Conservation (phyloP, 208 protist species). For the Crithidia sp. region DNA sequence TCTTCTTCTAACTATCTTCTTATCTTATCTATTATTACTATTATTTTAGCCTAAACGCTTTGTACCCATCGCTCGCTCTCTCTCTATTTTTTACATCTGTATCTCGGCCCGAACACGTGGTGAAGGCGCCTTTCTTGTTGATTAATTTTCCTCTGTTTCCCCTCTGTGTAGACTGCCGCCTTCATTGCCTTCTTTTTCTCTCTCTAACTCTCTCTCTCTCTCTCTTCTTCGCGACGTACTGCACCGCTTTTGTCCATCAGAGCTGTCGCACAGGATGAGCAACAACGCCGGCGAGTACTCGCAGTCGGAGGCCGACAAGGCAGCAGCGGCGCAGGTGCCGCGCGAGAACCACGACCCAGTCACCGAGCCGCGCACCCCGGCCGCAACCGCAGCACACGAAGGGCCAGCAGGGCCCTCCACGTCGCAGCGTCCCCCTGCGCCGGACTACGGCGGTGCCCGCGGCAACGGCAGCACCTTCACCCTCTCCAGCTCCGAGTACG, state of each 20-base stretch:
- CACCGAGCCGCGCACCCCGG: slow-evolving; percentile 14
- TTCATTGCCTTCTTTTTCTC: no score
- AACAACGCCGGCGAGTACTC: not conserved
- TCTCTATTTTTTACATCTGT: slow-evolving; percentile 18
- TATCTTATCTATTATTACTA: slow-evolving; percentile 17
- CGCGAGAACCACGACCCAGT: slow-evolving; percentile 16
- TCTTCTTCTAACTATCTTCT: not conserved
- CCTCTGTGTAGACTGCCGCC: no score
- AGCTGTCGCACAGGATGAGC: not conserved
- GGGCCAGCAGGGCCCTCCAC: not conserved
- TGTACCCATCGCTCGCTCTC: slow-evolving; percentile 11
- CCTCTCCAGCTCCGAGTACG: slow-evolving; percentile 29
- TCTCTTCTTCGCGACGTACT: no score
- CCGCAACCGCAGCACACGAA: not conserved
- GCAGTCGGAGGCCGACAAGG: not conserved
- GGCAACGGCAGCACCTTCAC: slow-evolving; percentile 47
- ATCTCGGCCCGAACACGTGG: no score
- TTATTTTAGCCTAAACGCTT: slow-evolving; percentile 1
- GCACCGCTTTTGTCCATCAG: no score
- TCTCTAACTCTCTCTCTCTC: no score
- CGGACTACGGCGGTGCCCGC: slow-evolving; percentile 21
- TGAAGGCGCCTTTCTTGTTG: no score
- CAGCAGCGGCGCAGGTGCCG: slow-evolving; percentile 7
- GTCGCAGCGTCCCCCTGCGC: not conserved
- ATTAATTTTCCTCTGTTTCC: no score